phyloP scores from a whole-genome alignment of 768 basidiomycete species.

The Boletales sp. region DNA sequence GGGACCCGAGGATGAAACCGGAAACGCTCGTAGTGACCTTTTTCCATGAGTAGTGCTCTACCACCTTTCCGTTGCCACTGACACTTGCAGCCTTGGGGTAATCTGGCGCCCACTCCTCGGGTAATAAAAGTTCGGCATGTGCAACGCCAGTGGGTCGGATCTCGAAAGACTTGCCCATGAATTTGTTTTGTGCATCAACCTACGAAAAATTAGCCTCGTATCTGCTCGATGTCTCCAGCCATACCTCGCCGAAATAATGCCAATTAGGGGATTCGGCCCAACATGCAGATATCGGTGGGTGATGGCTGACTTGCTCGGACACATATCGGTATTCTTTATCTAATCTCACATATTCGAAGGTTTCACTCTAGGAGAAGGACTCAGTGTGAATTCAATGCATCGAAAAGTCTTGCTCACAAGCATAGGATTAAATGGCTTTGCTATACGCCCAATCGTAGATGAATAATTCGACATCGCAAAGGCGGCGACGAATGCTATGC shows the following conservation, averaged over 20 bases:
- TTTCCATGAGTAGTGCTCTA: slow-evolving; percentile 95
- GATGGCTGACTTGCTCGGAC: slow-evolving; percentile 96
- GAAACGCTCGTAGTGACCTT: slow-evolving; percentile 90
- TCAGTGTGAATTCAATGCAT: neutral
- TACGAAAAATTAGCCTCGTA: slow-evolving; percentile 24
- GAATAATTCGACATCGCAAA: slow-evolving; percentile 99
- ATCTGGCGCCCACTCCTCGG: slow-evolving; percentile 55
- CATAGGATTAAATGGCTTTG: slow-evolving; percentile 97
- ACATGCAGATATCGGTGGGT: slow-evolving; percentile 95
- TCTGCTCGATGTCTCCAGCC: neutral
- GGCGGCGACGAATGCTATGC: slow-evolving; percentile 90
- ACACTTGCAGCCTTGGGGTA: slow-evolving; percentile 58
- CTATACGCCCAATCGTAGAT: slow-evolving; percentile 92
- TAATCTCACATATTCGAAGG: slow-evolving; percentile 88
- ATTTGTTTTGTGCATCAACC: slow-evolving; percentile 97
- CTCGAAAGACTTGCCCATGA: slow-evolving; percentile 95
- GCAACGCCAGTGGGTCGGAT: slow-evolving; percentile 95
- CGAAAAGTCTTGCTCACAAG: slow-evolving; percentile 48
- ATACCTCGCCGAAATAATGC: slow-evolving; percentile 87
- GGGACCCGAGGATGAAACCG: slow-evolving; percentile 88
- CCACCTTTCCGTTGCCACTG: slow-evolving; percentile 48
- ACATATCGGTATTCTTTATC: slow-evolving; percentile 90
- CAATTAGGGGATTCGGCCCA: slow-evolving; percentile 88
- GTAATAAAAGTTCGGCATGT: slow-evolving; percentile 78
- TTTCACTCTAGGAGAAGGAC: slow-evolving; percentile 60